Base-by-base conservation (phyloP, 352 stramenopile genomes). In the Globisporangium lucens region DNA sequence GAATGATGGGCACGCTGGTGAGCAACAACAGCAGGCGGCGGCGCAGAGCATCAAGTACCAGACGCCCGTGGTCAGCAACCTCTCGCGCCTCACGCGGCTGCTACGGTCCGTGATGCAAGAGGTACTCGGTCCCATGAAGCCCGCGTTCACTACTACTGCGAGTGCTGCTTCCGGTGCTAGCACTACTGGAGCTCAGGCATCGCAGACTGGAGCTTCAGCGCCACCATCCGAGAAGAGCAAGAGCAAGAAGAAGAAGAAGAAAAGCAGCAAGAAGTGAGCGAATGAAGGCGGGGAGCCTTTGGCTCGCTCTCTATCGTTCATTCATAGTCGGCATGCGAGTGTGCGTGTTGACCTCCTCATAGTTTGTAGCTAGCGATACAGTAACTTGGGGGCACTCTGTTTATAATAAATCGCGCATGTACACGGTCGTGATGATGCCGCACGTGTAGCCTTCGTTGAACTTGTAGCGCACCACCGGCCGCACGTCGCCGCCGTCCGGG, bases 391-490 rank as follows among this genome's bases (percentile, higher is more conserved):
- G 35, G 2, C 4, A 49, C 6, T 8, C 41, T 60, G 15, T 49
- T 79, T 72, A 87, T 75, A 97, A 73, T 61, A 97, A 88, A 72
- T 97, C 91, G 60, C 83, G 78, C 70, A 97, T 82, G 72, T 86
- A 89, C 62, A 97, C 91, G 24, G 81, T 72, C 66, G 89, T 93
- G 74, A 94, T 94, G 64, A 97, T 96, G 69, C 89, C 90, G 70
- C 89, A 90, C 30, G 87, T 96, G 75, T 94, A 96, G 47, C 91
- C 91, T 78, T 97, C 88, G 60, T 97, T 95, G 65, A 93, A 97
- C 69, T 94, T 93, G 76, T 91, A 97, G 33, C 82, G 83, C 63
- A 97, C 83, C 30, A 76, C 68, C 2, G 73, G 69, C n/a, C 85
- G 73, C 12, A 63, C 46, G 51, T 78, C 65, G 13, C 36, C 64